Percentiles rank a stretch among this genome's conserved stretches.
Conservation (phyloP, 106 monocot genomes). For the Dendrobium catenatum region DNA sequence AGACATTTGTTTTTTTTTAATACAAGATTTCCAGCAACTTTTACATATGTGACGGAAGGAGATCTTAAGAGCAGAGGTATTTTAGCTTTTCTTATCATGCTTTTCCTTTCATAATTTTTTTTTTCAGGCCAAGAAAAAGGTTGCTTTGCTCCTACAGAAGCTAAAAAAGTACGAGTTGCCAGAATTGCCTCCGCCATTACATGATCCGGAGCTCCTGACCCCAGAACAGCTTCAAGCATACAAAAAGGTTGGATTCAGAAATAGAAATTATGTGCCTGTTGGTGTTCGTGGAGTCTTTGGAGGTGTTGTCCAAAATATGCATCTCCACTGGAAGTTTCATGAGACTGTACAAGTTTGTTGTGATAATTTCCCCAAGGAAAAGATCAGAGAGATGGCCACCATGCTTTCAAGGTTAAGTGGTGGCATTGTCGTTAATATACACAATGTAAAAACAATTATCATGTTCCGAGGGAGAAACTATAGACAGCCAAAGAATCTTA, state of each 20-base stretch:
- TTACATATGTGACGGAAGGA: neutral
- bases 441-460: slow-evolving; percentile 94
- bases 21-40: neutral
- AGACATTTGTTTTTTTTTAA: no score
- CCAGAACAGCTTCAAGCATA: slow-evolving; percentile 94
- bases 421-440: slow-evolving; percentile 89
- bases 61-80: neutral
- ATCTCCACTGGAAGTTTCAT: slow-evolving; percentile 98
- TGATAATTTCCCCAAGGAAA: slow-evolving; percentile 95
- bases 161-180: slow-evolving; percentile 98
- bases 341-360: slow-evolving; percentile 98
- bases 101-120: neutral
- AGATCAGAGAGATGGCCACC: slow-evolving; percentile 96
- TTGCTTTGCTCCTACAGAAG: slow-evolving; percentile 89
- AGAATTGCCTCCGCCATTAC: slow-evolving; percentile 81
- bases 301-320: slow-evolving; percentile 99
- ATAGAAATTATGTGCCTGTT: slow-evolving; percentile 91
- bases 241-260: slow-evolving; percentile 92
- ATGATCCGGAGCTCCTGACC: slow-evolving; percentile 92
- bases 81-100: neutral
- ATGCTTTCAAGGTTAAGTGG: slow-evolving; percentile 97
- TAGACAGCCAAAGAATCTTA: slow-evolving; percentile 94
- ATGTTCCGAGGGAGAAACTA: slow-evolving; percentile 99
- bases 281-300: slow-evolving; percentile 98
- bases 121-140: slow-evolving; percentile 97